These are phyloP conservation scores for Corylus americana DNA, from an alignment of 306 rosid species.

Conservation along the genomic window DNA sequence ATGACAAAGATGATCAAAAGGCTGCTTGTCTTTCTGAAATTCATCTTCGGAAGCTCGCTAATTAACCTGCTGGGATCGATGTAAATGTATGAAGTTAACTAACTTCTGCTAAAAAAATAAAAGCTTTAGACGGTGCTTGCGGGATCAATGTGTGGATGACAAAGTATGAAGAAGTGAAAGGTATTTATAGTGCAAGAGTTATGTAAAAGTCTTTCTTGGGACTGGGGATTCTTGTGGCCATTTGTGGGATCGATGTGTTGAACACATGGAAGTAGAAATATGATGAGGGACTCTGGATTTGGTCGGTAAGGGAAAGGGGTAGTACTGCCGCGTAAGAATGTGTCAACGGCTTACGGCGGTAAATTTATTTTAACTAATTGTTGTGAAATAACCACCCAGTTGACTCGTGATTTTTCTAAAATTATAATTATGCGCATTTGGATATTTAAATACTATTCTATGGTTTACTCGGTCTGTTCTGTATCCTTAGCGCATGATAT, in stretches of 20 bases:
- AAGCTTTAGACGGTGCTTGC: neutral
- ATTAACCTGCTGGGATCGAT: neutral
- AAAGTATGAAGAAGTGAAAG: neutral
- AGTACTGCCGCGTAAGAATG: neutral
- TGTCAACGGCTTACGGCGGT: neutral
- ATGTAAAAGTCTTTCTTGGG: neutral
- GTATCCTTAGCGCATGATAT: too few relatives aligned
- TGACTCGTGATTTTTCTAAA: too few relatives aligned
- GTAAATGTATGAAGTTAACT: neutral
- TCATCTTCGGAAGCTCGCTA: neutral
- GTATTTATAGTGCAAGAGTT: constrained; percentile 19
- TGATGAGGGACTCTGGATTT: too few relatives aligned
- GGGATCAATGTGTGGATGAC: neutral
- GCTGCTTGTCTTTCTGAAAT: too few relatives aligned
- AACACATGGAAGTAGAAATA: neutral
- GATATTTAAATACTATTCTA: too few relatives aligned
- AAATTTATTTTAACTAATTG: too few relatives aligned
- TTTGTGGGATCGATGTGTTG: constrained; percentile 12
- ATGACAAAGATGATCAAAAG: too few relatives aligned
- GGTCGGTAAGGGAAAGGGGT: too few relatives aligned
- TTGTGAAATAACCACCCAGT: neutral
- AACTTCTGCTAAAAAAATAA: neutral
- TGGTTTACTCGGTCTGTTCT: too few relatives aligned
- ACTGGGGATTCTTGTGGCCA: neutral
- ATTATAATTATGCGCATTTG: too few relatives aligned